Base-by-base conservation (phyloP, 2,329 filamentous ascomycete genomes). In the Davidsoniella australis region DNA sequence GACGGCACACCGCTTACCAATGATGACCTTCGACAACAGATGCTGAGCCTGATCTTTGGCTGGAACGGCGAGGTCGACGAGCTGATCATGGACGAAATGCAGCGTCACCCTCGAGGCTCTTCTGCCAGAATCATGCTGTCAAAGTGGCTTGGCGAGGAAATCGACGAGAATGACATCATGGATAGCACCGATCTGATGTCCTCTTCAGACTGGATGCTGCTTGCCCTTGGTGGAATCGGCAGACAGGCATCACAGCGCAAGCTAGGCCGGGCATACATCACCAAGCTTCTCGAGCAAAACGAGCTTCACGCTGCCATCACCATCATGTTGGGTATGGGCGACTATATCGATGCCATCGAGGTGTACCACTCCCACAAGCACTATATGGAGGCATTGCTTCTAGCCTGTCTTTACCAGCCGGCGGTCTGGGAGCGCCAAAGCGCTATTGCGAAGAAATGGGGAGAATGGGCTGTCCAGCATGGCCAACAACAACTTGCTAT, bases 181-280 rank as follows among this genome's bases (percentile, higher is more conserved):
- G 78, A 84, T 2, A 84, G 78, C 41, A 82, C 86, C 0, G 79
- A 89, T 56, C 82, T 85, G n/a, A 88, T 91, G 74, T 89, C 86
- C 8, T 86, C 84, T 2, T 85, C 85, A 0, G 91, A 96, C 63
- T 98, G 91, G 91, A 95, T 98, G 86, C 67, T 96, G 52, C 68
- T 98, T 36, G 89, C 91, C 9, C 66, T 98, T 47, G 94, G 85
- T 59, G 84, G 85, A 39, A 93, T 96, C 64, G 86, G 84, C 47
- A 75, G 78, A 2, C 62, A 66, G 18, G 71, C 77, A 37, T 86
- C 86, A 1, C 85, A 93, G 58, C 88, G 93, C 61, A 93, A 94
- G 62, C 77, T 96, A 14, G 87, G 85, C 1, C 82, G 89, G 51
- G 81, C 86, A 2, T 94, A 94, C 57, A 85, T 94, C 1, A 88